A percentile compares a stretch with the other conserved stretches of the same genome.
phyloP scores from a whole-genome alignment of 2,329 filamentous ascomycete genomes.

The Pseudopyrenochaeta lycopersici region DNA sequence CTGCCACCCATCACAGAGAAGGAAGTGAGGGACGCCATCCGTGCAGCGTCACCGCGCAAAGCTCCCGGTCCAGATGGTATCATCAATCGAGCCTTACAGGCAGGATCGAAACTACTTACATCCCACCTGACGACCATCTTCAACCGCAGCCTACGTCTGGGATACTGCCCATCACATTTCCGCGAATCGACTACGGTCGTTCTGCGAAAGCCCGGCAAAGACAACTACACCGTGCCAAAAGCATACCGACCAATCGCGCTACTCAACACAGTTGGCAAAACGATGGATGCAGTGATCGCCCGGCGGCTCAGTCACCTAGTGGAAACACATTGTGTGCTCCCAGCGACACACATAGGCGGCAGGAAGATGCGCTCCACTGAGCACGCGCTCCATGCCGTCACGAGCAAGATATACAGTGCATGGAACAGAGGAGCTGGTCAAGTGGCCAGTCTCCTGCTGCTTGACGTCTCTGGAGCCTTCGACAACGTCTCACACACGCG shows the following conservation, averaged over 20 bases:
- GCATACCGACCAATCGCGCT: conserved; percentile 36
- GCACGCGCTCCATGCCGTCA: conserved; percentile 36
- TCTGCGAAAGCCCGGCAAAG: conserved; percentile 37
- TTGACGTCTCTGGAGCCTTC: conserved; percentile 44
- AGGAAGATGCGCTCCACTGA: conserved; percentile 32
- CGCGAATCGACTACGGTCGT: conserved; percentile 29
- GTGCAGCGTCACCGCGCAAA: conserved; percentile 26
- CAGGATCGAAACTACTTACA: conserved; percentile 4
- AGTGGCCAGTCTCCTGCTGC: conserved; percentile 40
- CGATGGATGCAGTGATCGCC: conserved; percentile 37
- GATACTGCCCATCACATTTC: conserved; percentile 26
- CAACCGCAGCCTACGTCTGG: conserved; percentile 22
- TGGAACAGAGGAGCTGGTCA: conserved; percentile 21
- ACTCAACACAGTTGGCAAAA: conserved; percentile 39
- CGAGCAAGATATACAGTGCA: conserved; percentile 31
- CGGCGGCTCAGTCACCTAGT: conserved; percentile 18
- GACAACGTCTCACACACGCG: conserved; percentile 32
- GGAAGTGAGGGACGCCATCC: conserved; percentile 29
- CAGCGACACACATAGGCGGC: conserved; percentile 34
- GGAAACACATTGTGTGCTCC: conserved; percentile 29
- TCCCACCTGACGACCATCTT: conserved; percentile 17
- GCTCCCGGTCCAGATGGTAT: conserved; percentile 31
- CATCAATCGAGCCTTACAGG: conserved; percentile 17
- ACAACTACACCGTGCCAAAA: conserved; percentile 35
- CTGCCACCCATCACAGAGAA: conserved; percentile 23